Conservation (phyloP, 1,284 basidiomycete genomes). For the Malassezia furfur region DNA sequence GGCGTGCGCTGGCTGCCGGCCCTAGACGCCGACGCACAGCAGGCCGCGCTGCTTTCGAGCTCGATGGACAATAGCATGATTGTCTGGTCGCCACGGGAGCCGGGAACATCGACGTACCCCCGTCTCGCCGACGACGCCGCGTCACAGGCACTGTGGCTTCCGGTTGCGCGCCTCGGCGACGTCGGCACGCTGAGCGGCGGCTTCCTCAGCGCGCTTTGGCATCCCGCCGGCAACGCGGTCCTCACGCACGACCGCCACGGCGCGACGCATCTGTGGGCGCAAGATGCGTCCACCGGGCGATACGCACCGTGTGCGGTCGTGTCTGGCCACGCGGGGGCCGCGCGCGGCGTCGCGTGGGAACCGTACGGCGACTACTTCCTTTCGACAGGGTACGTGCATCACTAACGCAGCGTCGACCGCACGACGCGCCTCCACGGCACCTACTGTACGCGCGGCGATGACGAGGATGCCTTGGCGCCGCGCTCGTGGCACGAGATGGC, state of each 20-base stretch:
- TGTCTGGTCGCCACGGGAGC: slow-evolving; percentile 36
- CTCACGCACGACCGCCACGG: slow-evolving; percentile 42
- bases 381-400: slow-evolving; percentile 15
- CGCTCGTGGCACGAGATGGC: slow-evolving; percentile 44
- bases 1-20: slow-evolving; percentile 37
- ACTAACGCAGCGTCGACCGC: slow-evolving; percentile 27
- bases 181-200: slow-evolving; percentile 40
- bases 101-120: slow-evolving; percentile 1
- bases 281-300: background rate
- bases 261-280: slow-evolving; percentile 35
- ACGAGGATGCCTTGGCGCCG: background rate
- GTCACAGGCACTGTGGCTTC: slow-evolving; percentile 38
- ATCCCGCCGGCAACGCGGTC: slow-evolving; percentile 19
- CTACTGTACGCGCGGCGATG: background rate
- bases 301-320: slow-evolving; percentile 17
- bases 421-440: slow-evolving; percentile 39
- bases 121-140: slow-evolving; percentile 36
- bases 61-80: slow-evolving; percentile 44
- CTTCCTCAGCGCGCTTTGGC: slow-evolving; percentile 41
- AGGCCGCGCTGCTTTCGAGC: slow-evolving; percentile 41
- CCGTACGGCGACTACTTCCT: slow-evolving; percentile 37
- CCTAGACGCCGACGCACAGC: background rate
- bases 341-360: slow-evolving; percentile 36
- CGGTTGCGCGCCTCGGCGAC: slow-evolving; percentile 41
- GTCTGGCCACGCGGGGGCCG: slow-evolving; percentile 35